phyloP scores from a whole-genome alignment of 345 rosid species.

The Camelina hispida region DNA sequence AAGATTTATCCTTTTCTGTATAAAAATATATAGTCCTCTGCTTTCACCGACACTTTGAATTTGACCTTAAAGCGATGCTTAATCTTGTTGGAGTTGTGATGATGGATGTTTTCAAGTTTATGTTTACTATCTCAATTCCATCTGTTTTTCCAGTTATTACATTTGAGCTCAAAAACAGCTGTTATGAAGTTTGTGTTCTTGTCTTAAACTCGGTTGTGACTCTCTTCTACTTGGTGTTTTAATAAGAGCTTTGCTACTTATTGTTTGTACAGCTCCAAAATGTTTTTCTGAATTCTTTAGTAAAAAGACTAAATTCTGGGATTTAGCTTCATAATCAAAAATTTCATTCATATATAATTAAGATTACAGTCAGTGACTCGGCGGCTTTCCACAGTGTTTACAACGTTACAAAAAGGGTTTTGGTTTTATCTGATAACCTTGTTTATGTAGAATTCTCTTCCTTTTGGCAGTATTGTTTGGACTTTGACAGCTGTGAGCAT shows the following conservation, averaged over 20 bases:
- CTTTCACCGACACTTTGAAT: constrained; percentile 43
- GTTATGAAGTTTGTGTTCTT: too few species aligned
- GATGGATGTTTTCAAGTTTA: too few species aligned
- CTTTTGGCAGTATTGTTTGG: not conserved
- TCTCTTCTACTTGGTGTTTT: too few species aligned
- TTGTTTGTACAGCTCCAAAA: too few species aligned
- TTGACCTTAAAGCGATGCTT: not conserved
- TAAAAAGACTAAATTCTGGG: not conserved
- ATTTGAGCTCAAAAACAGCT: too few species aligned
- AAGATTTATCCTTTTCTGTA: not conserved
- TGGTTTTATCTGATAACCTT: not conserved
- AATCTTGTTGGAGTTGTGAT: not conserved
- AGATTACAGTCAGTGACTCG: constrained; percentile 2
- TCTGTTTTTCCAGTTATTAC: too few species aligned
- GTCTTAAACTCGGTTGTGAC: too few species aligned
- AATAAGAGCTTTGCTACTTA: too few species aligned
- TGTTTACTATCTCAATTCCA: too few species aligned
- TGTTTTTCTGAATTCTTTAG: not conserved
- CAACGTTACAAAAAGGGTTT: not conserved
- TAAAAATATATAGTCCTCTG: constrained; percentile 5
- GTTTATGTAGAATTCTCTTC: not conserved
- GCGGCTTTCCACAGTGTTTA: not conserved
- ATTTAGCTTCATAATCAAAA: not conserved
- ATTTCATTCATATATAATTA: not conserved
- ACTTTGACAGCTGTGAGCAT: not conserved